Percentiles rank a stretch among this genome's conserved stretches.
phyloP scores from a whole-genome alignment of 2,329 filamentous ascomycete genomes.

The Microdochium nivale region DNA sequence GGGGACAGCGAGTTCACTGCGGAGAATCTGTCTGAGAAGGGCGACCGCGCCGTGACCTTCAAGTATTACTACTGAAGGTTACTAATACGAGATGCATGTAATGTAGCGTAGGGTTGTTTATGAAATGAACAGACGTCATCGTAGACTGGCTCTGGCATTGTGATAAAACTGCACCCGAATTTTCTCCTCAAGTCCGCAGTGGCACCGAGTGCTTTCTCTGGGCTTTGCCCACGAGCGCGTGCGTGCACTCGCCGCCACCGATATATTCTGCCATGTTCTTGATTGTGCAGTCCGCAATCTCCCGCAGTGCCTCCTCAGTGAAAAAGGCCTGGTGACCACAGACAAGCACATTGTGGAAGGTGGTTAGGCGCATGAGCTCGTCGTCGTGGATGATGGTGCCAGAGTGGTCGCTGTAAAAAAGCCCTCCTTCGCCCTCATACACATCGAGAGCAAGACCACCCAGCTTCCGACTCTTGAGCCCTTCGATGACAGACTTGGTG shows the following conservation, averaged over 20 bases:
- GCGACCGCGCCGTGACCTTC: slow-evolving; percentile 55
- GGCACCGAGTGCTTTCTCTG: neutral
- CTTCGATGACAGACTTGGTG: slow-evolving; percentile 48
- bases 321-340: slow-evolving; percentile 65
- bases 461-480: slow-evolving; percentile 51
- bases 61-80: slow-evolving; percentile 43
- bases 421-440: slow-evolving; percentile 54
- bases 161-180: too few species aligned
- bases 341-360: slow-evolving; percentile 59
- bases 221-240: slow-evolving; percentile 5
- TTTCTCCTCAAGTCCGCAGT: neutral
- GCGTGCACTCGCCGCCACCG: slow-evolving; percentile 7
- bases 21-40: slow-evolving; percentile 47
- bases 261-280: slow-evolving; percentile 43
- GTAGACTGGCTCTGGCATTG: too few species aligned
- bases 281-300: slow-evolving; percentile 54
- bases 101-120: too few species aligned
- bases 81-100: too few species aligned
- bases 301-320: slow-evolving; percentile 53
- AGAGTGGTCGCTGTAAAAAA: slow-evolving; percentile 60
- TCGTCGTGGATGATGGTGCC: slow-evolving; percentile 59
- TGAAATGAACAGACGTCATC: too few species aligned
- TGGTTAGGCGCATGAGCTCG: slow-evolving; percentile 55
- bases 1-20: slow-evolving; percentile 28
- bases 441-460: slow-evolving; percentile 59